Evolutionary conservation across 2,329 filamentous ascomycete species (phyloP).

Genomic region (Paramyrothecium roridum): DNA sequence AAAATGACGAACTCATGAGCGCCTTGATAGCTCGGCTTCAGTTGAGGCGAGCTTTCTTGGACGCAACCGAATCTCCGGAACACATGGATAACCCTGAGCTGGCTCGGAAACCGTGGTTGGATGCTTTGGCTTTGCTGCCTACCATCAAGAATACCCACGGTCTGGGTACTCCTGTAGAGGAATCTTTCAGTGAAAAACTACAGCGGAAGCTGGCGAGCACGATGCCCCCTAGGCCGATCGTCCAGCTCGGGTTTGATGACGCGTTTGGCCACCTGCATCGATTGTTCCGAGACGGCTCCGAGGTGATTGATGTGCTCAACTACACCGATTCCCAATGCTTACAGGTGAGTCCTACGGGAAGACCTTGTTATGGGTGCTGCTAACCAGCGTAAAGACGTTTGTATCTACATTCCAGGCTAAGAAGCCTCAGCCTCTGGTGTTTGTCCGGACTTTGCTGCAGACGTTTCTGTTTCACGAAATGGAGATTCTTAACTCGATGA

Average conservation of each 20-base stretch:
- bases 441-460: slow-evolving; percentile 77
- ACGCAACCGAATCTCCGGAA: slow-evolving; percentile 46
- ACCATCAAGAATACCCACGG: slow-evolving; percentile 56
- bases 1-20: slow-evolving; percentile 36
- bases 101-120: slow-evolving; percentile 48
- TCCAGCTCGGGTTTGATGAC: slow-evolving; percentile 70
- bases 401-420: slow-evolving; percentile 72
- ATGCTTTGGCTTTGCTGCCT: slow-evolving; percentile 48
- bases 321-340: slow-evolving; percentile 68
- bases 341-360: slow-evolving; percentile 46
- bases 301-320: slow-evolving; percentile 64
- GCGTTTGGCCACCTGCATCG: slow-evolving; percentile 67
- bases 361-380: neutral
- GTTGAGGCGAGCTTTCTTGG: slow-evolving; percentile 63
- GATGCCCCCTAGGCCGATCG: slow-evolving; percentile 87
- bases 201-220: slow-evolving; percentile 91
- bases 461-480: slow-evolving; percentile 71
- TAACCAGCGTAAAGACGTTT: slow-evolving; percentile 54
- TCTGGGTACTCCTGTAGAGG: slow-evolving; percentile 63
- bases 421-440: slow-evolving; percentile 79
- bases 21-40: slow-evolving; percentile 65
- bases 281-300: slow-evolving; percentile 69
- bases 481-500: slow-evolving; percentile 63
- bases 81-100: slow-evolving; percentile 41
- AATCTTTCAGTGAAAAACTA: slow-evolving; percentile 86